Conservation (phyloP, 176 grass and related monocot genomes). For the Hordeum marinum region DNA sequence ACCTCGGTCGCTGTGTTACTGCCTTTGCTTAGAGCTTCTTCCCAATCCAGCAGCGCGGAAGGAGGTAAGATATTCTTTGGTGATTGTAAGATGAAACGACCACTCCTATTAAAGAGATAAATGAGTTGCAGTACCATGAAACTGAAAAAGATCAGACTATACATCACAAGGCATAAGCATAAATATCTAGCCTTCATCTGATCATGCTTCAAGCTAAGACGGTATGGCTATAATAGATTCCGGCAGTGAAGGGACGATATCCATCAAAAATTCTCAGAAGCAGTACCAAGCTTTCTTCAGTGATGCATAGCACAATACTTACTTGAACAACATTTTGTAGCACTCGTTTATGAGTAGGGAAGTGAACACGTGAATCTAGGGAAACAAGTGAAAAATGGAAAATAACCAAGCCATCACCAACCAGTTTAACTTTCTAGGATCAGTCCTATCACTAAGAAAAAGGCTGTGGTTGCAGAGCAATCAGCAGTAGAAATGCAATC, state of each 20-base stretch:
- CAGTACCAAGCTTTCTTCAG: background rate
- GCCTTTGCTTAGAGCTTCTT: constrained; percentile 83
- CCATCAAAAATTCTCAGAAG: background rate
- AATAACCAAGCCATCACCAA: background rate
- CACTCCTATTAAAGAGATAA: constrained; percentile 50
- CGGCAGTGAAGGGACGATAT: background rate
- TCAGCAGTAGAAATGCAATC: background rate
- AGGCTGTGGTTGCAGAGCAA: background rate
- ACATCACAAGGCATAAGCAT: background rate
- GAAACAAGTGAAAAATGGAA: background rate
- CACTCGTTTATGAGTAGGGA: background rate
- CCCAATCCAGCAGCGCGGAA: constrained; percentile 46
- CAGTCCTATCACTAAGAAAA: background rate
- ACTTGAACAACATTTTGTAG: background rate
- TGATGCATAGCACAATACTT: background rate
- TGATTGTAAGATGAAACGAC: constrained; percentile 81
- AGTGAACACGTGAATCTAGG: background rate
- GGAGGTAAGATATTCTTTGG: constrained; percentile 72
- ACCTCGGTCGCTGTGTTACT: constrained; percentile 47
- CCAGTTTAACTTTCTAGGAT: background rate
- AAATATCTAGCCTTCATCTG: background rate
- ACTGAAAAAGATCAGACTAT: background rate
- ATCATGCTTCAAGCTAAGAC: background rate
- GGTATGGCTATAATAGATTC: constrained; percentile 1
- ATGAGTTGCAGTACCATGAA: constrained; percentile 16